Evolutionary conservation across 73 alveolate species (phyloP), one percentile per base, ranked within the genome.

Genomic region (Effrenium voratum): DNA sequence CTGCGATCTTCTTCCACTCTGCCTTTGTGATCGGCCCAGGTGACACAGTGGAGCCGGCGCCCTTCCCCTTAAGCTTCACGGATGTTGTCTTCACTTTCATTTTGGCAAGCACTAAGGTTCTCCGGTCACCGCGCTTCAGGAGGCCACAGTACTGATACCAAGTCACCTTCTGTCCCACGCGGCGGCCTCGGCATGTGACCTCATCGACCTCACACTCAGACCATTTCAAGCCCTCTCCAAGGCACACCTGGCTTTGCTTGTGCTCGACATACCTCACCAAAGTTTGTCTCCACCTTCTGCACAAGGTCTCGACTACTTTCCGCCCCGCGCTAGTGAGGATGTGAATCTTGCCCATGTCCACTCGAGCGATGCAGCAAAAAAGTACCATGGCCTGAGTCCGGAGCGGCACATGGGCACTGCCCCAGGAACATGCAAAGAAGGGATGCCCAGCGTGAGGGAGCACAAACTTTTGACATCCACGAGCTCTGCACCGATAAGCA

Each of bases 91-190:
- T 66, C 43, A 66, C 79, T 66, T 16, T 66, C 79, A 66, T 66
- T 66, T 66, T 66, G 26, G 79, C 79, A 5, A 66, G 44, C 19
- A 66, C 41, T 41, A 26, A 30, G 2, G 79, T 66, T 41, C 6
- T 66, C 41, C 79, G 79, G 36, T 66, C 79, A 66, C 79, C 79
- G 26, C 79, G 26, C 6, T 10, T 66, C 19, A 66, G 79, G 16
- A 66, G 2, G 79, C 79, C 79, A 10, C 79, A 66, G 44, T 66
- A 66, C 79, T 66, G 79, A 66, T 30, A 66, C 79, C 79, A 66
- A 10, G 79, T 66, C 44, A 66, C 79, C 41, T 66, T 66, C 41
- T 66, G 79, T 30, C 79, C 79, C 36, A 30, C 44, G 1, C 79
- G 79, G 16, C n/a, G 26, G 79, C 79, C 79, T 6, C 79, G 36